A percentile compares a stretch with the other conserved stretches of the same genome.
These are phyloP conservation scores for Chaetomium sp. DNA, from an alignment of 2,329 filamentous ascomycete species.

Conservation along the genomic window DNA sequence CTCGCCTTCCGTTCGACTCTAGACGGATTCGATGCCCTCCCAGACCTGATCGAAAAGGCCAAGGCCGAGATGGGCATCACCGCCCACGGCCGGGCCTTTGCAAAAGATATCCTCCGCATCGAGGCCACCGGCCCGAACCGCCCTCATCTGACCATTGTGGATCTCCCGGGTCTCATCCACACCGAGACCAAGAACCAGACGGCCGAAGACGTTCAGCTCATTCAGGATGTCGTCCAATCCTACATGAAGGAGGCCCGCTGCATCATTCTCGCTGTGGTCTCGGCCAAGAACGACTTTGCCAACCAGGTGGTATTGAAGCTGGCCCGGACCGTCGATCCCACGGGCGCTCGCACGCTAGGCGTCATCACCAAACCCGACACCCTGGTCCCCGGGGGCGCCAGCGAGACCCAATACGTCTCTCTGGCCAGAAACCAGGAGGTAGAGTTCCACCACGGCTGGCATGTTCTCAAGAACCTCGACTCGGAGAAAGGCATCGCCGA, in stretches of 20 bases:
- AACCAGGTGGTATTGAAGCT: slow-evolving; percentile 46
- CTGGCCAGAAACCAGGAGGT: slow-evolving; percentile 42
- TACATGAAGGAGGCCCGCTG: slow-evolving; percentile 48
- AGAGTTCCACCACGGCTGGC: slow-evolving; percentile 43
- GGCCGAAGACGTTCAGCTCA: slow-evolving; percentile 32
- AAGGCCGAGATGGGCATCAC: slow-evolving; percentile 40
- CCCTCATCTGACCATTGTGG: slow-evolving; percentile 47
- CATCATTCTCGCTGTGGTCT: slow-evolving; percentile 49
- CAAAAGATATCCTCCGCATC: slow-evolving; percentile 35
- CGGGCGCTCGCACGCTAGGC: slow-evolving; percentile 38
- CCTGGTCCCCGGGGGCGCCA: slow-evolving; percentile 31
- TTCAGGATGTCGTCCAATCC: slow-evolving; percentile 36
- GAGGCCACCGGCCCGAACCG: slow-evolving; percentile 35
- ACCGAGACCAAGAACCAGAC: slow-evolving; percentile 36
- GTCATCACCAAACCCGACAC: slow-evolving; percentile 49
- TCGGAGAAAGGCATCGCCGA: slow-evolving; percentile 26
- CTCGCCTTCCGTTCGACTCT: slow-evolving; percentile 12
- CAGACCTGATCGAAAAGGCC: slow-evolving; percentile 26
- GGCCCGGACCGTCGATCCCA: slow-evolving; percentile 24
- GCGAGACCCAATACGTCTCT: slow-evolving; percentile 34
- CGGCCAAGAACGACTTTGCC: slow-evolving; percentile 44
- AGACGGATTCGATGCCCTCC: slow-evolving; percentile 12
- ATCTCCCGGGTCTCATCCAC: slow-evolving; percentile 45
- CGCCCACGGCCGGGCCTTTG: slow-evolving; percentile 29
- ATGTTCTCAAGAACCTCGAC: slow-evolving; percentile 33